Evolutionary conservation across 1,284 basidiomycete species (phyloP), one percentile per base, ranked within the genome.

Genomic region (Amylostereum areolatum): DNA sequence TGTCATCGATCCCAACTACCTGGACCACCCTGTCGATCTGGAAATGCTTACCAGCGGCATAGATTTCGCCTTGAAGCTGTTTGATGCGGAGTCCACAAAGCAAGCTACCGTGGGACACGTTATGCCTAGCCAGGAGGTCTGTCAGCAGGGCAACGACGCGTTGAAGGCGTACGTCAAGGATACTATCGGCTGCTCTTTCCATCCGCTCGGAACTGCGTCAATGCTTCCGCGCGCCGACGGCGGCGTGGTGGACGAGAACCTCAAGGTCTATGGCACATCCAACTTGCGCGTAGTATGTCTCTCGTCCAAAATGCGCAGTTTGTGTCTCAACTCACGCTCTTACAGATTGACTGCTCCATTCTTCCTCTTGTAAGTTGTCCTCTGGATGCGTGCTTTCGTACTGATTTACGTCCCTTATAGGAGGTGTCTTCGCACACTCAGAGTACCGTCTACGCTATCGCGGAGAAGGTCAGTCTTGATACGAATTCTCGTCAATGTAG

Each of bases 151-250:
- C 18, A 18, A 18, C 18, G 18, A 18, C 18, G 18, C 18, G 18
- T 18, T 18, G 18, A 18, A 18, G 18, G 18, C 1, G 18, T 18
- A 18, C 18, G 18, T 18, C 18, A 18, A 18, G 18, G 18, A 18
- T 6, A 47, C 29, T 12, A 12, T 52, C 24, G 32, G 12, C 8
- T 34, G 43, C 10, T 30, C 51, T 12, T 48, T 43, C 28, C 53
- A 57, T 44, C 57, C 65, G 5, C 52, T 62, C 10, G 74, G 74
- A 32, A 72, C 77, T 4, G 70, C 67, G 45, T 62, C 73, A 0
- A 79, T 80, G 77, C 61, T 78, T 40, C 78, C 78, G 12, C 59
- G 65, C 49, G 65, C 66, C 33, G 56, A 67, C 48, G 78, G 78
- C 31, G 78, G 78, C 54, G 78, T 80, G 25, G 78, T 81, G 30